phyloP scores from a whole-genome alignment of 768 basidiomycete genomes.

The Boletus insuetus region DNA sequence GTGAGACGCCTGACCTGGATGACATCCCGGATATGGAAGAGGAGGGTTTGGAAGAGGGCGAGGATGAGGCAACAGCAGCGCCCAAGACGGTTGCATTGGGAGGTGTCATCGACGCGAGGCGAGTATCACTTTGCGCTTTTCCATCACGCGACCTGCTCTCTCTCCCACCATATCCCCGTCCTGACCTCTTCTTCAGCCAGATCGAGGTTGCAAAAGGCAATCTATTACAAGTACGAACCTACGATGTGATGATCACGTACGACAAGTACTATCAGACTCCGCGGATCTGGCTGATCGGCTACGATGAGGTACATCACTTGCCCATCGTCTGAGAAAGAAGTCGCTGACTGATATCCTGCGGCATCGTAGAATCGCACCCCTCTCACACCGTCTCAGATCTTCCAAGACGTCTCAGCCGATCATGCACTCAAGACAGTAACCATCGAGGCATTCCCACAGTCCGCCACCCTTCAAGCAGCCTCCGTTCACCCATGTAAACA shows the following conservation, averaged over 20 bases:
- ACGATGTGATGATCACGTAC: constrained; percentile 99
- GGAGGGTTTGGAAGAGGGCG: constrained; percentile 83
- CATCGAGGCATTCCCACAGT: constrained; percentile 97
- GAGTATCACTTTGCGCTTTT: constrained; percentile 16
- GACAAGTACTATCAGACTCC: constrained; percentile 99
- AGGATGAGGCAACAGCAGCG: constrained; percentile 80
- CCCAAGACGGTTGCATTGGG: constrained; percentile 41
- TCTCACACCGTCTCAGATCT: constrained; percentile 85
- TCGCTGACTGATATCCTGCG: background rate
- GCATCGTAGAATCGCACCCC: constrained; percentile 74
- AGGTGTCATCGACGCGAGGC: constrained; percentile 50
- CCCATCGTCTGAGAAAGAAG: background rate
- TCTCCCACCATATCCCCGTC: background rate
- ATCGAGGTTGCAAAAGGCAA: constrained; percentile 73
- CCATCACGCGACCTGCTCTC: background rate
- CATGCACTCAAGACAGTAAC: constrained; percentile 99
- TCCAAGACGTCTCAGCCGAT: constrained; percentile 96
- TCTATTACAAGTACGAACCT: constrained; percentile 92
- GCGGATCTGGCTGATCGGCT: constrained; percentile 95
- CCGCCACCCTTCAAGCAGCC: constrained; percentile 77
- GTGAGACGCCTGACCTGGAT: constrained; percentile 87
- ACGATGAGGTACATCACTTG: constrained; percentile 76
- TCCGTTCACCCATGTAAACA: constrained; percentile 99
- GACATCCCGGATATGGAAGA: constrained; percentile 99
- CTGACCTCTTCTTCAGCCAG: constrained; percentile 39